Conservation (phyloP, 2,329 filamentous ascomycete species). For the Diaporthe batatas region DNA sequence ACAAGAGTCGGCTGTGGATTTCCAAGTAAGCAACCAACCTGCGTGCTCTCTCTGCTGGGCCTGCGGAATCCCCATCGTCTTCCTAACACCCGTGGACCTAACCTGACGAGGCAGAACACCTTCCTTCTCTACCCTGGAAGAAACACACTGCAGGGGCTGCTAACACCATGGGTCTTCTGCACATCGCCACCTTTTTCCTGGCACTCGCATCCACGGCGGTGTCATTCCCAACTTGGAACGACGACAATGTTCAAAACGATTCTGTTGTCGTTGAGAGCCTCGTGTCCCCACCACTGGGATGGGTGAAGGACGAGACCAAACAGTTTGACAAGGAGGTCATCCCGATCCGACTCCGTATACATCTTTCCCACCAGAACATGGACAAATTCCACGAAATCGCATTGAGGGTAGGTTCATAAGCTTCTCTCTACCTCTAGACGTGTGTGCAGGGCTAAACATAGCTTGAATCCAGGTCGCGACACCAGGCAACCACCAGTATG, state of each 20-base stretch:
- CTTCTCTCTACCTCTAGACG: accelerated
- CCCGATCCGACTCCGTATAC: slow-evolving; percentile 38
- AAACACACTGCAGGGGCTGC: neutral
- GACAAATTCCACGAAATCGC: slow-evolving; percentile 40
- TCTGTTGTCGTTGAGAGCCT: slow-evolving; percentile 37
- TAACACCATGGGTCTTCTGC: slow-evolving; percentile 31
- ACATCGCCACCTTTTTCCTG: slow-evolving; percentile 32
- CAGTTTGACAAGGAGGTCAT: slow-evolving; percentile 37
- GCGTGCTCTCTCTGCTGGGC: neutral
- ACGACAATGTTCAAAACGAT: slow-evolving; percentile 26
- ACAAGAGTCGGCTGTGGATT: neutral
- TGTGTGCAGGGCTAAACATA: neutral
- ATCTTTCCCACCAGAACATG: slow-evolving; percentile 41
- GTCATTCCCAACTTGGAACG: slow-evolving; percentile 27
- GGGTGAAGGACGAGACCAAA: slow-evolving; percentile 38
- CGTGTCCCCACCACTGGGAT: slow-evolving; percentile 35
- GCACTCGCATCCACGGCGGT: slow-evolving; percentile 31
- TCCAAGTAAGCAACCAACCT: neutral
- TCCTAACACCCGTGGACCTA: no score
- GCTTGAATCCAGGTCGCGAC: slow-evolving; percentile 43
- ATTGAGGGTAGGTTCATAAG: slow-evolving; percentile 1
- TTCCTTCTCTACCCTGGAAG: slow-evolving; percentile 4
- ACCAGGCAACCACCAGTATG: slow-evolving; percentile 45
- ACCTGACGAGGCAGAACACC: no score
- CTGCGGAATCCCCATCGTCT: neutral